Base-by-base conservation (phyloP, 352 stramenopile genomes). In the Globisporangium yorkense region DNA sequence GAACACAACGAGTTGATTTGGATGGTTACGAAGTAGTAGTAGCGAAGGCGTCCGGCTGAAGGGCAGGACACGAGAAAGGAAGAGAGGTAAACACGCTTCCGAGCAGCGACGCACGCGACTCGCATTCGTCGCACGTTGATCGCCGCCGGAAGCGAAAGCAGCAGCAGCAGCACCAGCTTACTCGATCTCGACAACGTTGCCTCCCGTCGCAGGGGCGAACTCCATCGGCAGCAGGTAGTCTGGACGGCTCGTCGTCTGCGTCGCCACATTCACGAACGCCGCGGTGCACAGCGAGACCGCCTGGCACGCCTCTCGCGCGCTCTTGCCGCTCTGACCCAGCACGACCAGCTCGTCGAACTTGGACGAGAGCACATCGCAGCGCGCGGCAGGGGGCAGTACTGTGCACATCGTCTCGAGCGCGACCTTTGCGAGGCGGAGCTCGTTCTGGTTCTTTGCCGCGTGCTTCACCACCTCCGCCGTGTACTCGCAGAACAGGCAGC, bases 401-500 rank as follows among this genome's bases (percentile, higher is more conserved):
- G 73, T 69, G 67, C 84, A 94, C 68, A 94, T 84, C 1, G 82
- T 87, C 61, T 90, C 73, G 21, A 94, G 65, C 29, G 78, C 81
- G 51, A 83, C 27, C 68, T 91, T 91, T 0, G 75, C 75, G 40
- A 90, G 60, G 16, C 68, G 76, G 35, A 91, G 60, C 45, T 74
- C 68, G 39, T 72, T 80, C 33, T 83, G 63, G 52, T 77, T 66
- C 31, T 74, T 70, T 35, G 70, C 70, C 1, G 83, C 76, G 27
- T 62, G 60, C 47, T 72, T 59, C 54, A 91, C 60, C 2, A 89
- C 61, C 41, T 89, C 78, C 1, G 72, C 84, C 33, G 77, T 89
- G 70, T 87, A 87, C 61, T 94, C 80, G 35, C 84, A 94, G 49
- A 92, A 75, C 24, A 94, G 56, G 53, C 84, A 94, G 40, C 80